Base-by-base conservation (phyloP, 2,329 filamentous ascomycete species). In the Xylaria sp. region DNA sequence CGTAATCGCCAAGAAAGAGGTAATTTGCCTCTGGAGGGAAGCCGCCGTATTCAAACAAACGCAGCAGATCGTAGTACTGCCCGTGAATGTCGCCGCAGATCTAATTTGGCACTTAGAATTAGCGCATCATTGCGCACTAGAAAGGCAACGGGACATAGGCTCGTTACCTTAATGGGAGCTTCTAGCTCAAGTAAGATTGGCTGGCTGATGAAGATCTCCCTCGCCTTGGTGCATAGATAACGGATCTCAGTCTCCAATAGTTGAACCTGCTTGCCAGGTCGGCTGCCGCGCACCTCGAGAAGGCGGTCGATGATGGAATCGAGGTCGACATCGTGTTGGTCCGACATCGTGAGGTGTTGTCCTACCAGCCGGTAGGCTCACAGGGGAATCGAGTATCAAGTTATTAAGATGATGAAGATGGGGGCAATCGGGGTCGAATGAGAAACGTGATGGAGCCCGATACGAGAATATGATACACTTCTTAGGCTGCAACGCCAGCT, bases 41-140 rank as follows among this genome's bases (percentile, higher is more conserved):
- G 67, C 95, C 95, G 71, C 95, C 94, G 76, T 97, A 97, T 81
- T 99, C 95, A 80, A 99, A 99, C 64, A 99, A 85, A 75, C 95
- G 92, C 70, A 99, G 86, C 65, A 99, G 87, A 79, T 99, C 95
- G 80, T 97, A 97, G 83, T 99, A 99, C 83, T 99, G 95, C 70
- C 95, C 95, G 79, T 98, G 95, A 72, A 99, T 98, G 81, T 98
- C 95, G 80, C 95, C 95, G 79, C 94, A 98, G 76, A 99, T 99
- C 95, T 99, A 74, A 47, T 46, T 10, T 29, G 56, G 38, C 47
- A 33, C 21, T 17, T 1, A 33, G 44, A 43, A 31, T 65, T 40
- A 69, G 62, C 40, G 19, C 23, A 29, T 33, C 21, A 25, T 31
- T 15, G 4, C n/a, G 8, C n/a, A 17, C 2, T 4, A 15, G 23